Conservation (phyloP, 768 basidiomycete genomes). For the Lepiota venenata region DNA sequence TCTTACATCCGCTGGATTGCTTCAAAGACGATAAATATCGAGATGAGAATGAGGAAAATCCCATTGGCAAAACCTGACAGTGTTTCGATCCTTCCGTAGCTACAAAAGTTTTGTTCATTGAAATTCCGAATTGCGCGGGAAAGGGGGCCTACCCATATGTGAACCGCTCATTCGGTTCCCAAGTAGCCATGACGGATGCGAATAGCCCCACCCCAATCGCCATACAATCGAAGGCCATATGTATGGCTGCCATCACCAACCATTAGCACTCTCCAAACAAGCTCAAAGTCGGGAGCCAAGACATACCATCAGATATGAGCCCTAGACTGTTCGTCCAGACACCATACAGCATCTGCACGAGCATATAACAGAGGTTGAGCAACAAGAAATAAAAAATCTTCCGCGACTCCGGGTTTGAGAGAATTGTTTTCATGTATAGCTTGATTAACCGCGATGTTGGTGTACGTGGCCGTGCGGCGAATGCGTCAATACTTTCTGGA, state of each 20-base stretch:
- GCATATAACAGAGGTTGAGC: slow-evolving; percentile 94
- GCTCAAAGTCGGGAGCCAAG: neutral
- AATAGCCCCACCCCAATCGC: slow-evolving; percentile 94
- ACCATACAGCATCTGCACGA: slow-evolving; percentile 95
- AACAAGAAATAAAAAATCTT: slow-evolving; percentile 97
- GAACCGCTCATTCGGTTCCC: slow-evolving; percentile 92
- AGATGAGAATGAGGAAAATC: slow-evolving; percentile 89
- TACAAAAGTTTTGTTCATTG: slow-evolving; percentile 25
- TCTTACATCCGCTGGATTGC: slow-evolving; percentile 90
- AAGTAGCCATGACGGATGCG: slow-evolving; percentile 96
- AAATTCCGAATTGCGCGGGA: neutral
- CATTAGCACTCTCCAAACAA: neutral
- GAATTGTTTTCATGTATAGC: slow-evolving; percentile 84
- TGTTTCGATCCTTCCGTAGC: slow-evolving; percentile 95
- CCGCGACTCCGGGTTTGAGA: slow-evolving; percentile 88
- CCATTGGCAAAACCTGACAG: slow-evolving; percentile 98
- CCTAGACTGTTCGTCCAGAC: slow-evolving; percentile 98
- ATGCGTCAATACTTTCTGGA: slow-evolving; percentile 40
- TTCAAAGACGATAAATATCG: slow-evolving; percentile 97
- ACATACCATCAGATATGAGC: slow-evolving; percentile 89
- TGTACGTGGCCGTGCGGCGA: slow-evolving; percentile 43
- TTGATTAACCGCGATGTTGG: slow-evolving; percentile 52
- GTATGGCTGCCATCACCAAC: slow-evolving; percentile 67
- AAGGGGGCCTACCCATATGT: slow-evolving; percentile 78
- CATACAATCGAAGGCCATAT: slow-evolving; percentile 99